These are phyloP conservation scores for Pseudozyma pruni DNA, from an alignment of 1,284 basidiomycete species.

Conservation along the genomic window DNA sequence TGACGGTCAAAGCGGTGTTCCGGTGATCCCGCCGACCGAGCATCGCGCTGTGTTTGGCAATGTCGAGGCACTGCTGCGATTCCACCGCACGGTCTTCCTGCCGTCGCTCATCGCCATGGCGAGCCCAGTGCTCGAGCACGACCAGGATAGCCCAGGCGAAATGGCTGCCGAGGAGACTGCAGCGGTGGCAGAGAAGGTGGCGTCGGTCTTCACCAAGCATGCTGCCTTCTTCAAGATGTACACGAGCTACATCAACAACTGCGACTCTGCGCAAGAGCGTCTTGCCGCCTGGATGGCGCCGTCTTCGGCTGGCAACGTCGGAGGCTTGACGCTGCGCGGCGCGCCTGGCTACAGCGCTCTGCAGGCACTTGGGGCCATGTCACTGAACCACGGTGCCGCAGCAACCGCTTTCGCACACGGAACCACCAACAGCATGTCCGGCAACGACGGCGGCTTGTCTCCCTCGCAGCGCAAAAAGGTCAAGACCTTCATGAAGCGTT, in stretches of 20 bases:
- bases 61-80: slow-evolving; percentile 87
- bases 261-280: slow-evolving; percentile 55
- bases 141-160: slow-evolving; percentile 71
- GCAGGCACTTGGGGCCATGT: slow-evolving; percentile 20
- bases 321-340: slow-evolving; percentile 44
- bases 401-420: slow-evolving; percentile 18
- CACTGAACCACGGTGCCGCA: slow-evolving; percentile 25
- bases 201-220: slow-evolving; percentile 77
- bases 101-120: slow-evolving; percentile 82
- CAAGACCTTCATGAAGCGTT: slow-evolving; percentile 63
- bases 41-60: slow-evolving; percentile 92
- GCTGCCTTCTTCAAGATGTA: slow-evolving; percentile 66
- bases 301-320: slow-evolving; percentile 20
- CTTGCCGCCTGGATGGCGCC: slow-evolving; percentile 44
- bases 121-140: slow-evolving; percentile 21
- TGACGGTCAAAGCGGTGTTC: slow-evolving; percentile 71
- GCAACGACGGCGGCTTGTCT: slow-evolving; percentile 19
- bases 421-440: slow-evolving; percentile 7
- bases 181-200: slow-evolving; percentile 81
- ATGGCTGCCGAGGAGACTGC: slow-evolving; percentile 79
- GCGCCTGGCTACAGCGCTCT: slow-evolving; percentile 20
- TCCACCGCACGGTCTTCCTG: slow-evolving; percentile 90
- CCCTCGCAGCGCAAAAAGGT: slow-evolving; percentile 55
- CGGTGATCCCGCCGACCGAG: slow-evolving; percentile 83
- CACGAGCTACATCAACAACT: slow-evolving; percentile 64